Evolutionary conservation across 139 green algal genomes (phyloP).

Genomic region (Marvania coccoides): DNA sequence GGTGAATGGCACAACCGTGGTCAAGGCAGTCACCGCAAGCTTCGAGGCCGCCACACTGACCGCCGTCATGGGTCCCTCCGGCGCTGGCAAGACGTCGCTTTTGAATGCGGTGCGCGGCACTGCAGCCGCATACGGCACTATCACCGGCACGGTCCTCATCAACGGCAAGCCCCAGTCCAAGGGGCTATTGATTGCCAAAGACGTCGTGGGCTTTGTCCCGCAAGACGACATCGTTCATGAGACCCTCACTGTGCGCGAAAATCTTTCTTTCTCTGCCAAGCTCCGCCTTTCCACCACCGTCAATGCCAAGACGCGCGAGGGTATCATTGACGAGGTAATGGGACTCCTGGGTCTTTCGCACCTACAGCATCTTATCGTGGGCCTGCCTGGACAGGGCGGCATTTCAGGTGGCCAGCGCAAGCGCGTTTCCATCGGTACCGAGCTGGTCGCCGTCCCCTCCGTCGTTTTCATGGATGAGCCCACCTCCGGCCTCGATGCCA

Average conservation of each 20-base stretch:
- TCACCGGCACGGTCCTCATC: conserved; percentile 50
- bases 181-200: conserved; percentile 10
- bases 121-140: conserved; percentile 26
- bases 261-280: conserved; percentile 68
- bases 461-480: conserved; percentile 84
- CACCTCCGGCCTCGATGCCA: conserved; percentile 7
- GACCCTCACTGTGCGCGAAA: conserved; percentile 68
- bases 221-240: conserved; percentile 88
- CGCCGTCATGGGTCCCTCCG: conserved; percentile 58
- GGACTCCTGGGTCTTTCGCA: conserved; percentile 54
- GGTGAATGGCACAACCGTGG: too few species aligned
- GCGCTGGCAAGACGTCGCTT: conserved; percentile 73
- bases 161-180: conserved; percentile 65
- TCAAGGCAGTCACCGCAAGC: too few species aligned
- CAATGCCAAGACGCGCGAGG: conserved; percentile 44
- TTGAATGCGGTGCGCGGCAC: conserved; percentile 62
- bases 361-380: conserved; percentile 86
- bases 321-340: conserved; percentile 65
- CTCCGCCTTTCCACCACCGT: conserved; percentile 71
- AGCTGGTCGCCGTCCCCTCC: conserved; percentile 90
- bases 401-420: conserved; percentile 93
- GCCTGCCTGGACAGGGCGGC: conserved; percentile 70
- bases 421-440: conserved; percentile 72
- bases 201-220: conserved; percentile 58
- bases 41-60: too few species aligned